Evolutionary conservation across 768 basidiomycete genomes (phyloP), one percentile per base, ranked within the genome.

Genomic region (Boletus vermiculosoides): DNA sequence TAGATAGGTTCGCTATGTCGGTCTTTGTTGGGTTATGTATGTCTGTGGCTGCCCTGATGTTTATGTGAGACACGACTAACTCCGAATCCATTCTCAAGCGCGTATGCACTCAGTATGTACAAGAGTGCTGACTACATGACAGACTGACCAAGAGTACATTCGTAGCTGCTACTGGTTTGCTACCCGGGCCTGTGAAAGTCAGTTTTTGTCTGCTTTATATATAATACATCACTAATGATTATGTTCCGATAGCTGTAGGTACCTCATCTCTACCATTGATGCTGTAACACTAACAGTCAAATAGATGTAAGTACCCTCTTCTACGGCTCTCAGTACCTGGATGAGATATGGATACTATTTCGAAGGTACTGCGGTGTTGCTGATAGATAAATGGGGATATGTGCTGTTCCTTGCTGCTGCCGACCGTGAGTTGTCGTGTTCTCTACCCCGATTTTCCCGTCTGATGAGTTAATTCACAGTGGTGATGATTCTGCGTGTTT

Each of bases 401-500:
- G 13, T 30, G 1, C 6, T 60, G 2, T 63, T 63, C 13, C 11
- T 56, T 0, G 20, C 25, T 23, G 45, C 52, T n/a, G 47, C 55
- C 1, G 58, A 64, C 44, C 0, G 63, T 63, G 52, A 59, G 61
- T 48, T 9, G 1, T 5, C 10, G 25, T 5, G 3, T 20, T 15
- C 23, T 15, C 4, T 0, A 16, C 18, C 25, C 30, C 31, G 0
- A 1, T 10, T 44, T 23, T 5, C 2, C 2, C 13, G 3, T 6
- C 15, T 6, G 12, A 18, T 52, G 18, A 63, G 11, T 11, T 42
- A 1, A 2, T 12, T 20, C 13, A 15, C 16, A 65, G 63, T 65
- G 4, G 25, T 65, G 41, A 65, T 65, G 63, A 49, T 62, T 30
- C 48, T 65, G 12, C 64, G 63, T 13, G 56, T 65, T 2, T 52